phyloP scores from a whole-genome alignment of 768 basidiomycete species.

The Amylocystis lapponica region DNA sequence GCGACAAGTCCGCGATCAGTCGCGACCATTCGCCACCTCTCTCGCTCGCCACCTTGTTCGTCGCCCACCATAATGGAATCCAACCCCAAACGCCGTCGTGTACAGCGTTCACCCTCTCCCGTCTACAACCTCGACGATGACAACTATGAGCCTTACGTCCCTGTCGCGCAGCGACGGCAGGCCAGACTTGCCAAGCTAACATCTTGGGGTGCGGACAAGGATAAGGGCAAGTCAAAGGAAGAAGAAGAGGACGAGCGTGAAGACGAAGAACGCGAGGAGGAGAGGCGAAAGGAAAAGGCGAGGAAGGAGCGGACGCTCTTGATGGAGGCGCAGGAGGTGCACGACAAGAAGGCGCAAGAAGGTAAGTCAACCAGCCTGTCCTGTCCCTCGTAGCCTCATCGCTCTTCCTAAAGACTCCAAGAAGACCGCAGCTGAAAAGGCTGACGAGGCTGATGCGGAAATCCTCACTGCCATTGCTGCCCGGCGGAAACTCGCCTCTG shows the following conservation, averaged over 20 bases:
- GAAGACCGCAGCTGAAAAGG: constrained; percentile 84
- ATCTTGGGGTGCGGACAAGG: constrained; percentile 52
- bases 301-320: constrained; percentile 84
- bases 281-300: constrained; percentile 63
- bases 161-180: constrained; percentile 80
- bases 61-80: too few species aligned
- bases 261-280: constrained; percentile 77
- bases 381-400: background rate
- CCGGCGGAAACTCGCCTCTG: constrained; percentile 86
- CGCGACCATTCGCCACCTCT: too few species aligned
- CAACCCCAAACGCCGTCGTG: constrained; percentile 43
- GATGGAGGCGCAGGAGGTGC: constrained; percentile 93
- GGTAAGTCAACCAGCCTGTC: constrained; percentile 37
- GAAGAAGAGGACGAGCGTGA: constrained; percentile 59
- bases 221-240: constrained; percentile 39
- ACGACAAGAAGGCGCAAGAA: constrained; percentile 73
- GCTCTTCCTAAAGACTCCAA: constrained; percentile 55
- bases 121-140: constrained; percentile 58
- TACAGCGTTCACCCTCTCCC: constrained; percentile 54
- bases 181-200: constrained; percentile 74
- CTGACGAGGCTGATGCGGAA: constrained; percentile 84
- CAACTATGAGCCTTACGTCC: constrained; percentile 78
- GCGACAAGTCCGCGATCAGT: too few species aligned
- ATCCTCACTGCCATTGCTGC: constrained; percentile 90
- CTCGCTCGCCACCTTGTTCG: too few species aligned